Base-by-base conservation (phyloP, 192 early-diverging fungal species). In the Coemansia sp. region DNA sequence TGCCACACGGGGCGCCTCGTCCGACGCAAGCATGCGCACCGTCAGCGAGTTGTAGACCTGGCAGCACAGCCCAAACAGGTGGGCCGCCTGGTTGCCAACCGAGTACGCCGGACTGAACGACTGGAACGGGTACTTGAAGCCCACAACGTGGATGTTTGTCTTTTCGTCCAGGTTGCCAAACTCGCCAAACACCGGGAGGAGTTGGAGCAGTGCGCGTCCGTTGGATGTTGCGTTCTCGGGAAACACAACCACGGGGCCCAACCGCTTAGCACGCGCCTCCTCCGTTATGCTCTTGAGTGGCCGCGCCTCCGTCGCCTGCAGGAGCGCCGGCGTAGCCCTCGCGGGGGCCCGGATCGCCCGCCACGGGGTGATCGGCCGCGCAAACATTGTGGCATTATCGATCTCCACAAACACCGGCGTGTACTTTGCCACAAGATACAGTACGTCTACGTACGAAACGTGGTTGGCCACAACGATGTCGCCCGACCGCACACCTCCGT, bases 391-490 rank as follows among this genome's bases (percentile, higher is more conserved):
- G 11, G 79, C 79, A 25, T 77, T 74, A 44, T 85, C 84, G 37
- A 81, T 58, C 42, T 79, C 75, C 9, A 85, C 74, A 74, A 85
- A 85, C 53, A 85, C 72, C 11, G 84, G 84, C 65, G 69, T 64
- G 70, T 86, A 93, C 85, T 77, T 71, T 51, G 83, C 88, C 7
- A 87, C 83, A 9, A 95, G 61, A 32, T 92, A 94, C 40, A 96
- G 48, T 8, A 95, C 62, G 44, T 96, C 94, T 20, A 95, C 76
- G 67, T 96, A 96, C 10, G 93, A 95, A 4, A 82, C 83, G 75
- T 90, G 93, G 71, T 96, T 96, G 63, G 89, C 74, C 19, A 94
- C 72, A 42, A 96, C 91, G 7, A 96, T 59, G 70, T 94, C 89
- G 63, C 94, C 94, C 49, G 86, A 78, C 17, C 67, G 55, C 7